Conservation (phyloP, 139 green algal genomes). For the Pseudopediastrum boryanum region DNA sequence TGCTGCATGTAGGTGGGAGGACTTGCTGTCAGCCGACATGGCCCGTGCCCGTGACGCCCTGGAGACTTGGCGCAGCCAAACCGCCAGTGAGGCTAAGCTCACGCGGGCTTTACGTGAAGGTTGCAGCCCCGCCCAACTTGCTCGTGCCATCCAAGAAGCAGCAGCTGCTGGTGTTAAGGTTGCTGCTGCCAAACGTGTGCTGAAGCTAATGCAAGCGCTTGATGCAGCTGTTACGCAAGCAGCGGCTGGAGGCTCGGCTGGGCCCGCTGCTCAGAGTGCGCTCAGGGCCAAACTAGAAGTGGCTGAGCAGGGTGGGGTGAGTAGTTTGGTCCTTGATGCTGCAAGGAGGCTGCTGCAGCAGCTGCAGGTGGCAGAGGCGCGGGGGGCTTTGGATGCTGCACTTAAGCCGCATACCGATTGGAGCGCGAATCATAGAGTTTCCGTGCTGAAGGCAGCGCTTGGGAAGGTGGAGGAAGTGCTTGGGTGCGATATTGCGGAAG, state of each 20-base stretch:
- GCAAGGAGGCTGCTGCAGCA: conserved; percentile 38
- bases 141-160: conserved; percentile 70
- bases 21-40: conserved; percentile 61
- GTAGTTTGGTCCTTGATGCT: conserved; percentile 25
- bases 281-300: conserved; percentile 56
- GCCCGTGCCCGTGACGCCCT: conserved; percentile 53
- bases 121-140: conserved; percentile 38
- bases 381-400: conserved; percentile 51
- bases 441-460: conserved; percentile 51
- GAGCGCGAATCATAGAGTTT: conserved; percentile 39
- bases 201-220: conserved; percentile 81
- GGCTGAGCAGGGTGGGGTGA: conserved; percentile 54
- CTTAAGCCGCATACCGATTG: conserved; percentile 53
- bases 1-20: conserved; percentile 37
- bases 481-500: not conserved
- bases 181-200: conserved; percentile 34
- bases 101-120: conserved; percentile 53
- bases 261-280: conserved; percentile 9
- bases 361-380: conserved; percentile 44
- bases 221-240: conserved; percentile 55
- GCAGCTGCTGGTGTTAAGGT: conserved; percentile 73
- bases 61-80: conserved; percentile 56
- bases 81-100: conserved; percentile 67
- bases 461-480: conserved; percentile 58
- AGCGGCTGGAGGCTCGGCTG: not conserved